A percentile compares a stretch with the other conserved stretches of the same genome.
Conservation (phyloP, 208 protist genomes). For the Trypanosoma cruzi region DNA sequence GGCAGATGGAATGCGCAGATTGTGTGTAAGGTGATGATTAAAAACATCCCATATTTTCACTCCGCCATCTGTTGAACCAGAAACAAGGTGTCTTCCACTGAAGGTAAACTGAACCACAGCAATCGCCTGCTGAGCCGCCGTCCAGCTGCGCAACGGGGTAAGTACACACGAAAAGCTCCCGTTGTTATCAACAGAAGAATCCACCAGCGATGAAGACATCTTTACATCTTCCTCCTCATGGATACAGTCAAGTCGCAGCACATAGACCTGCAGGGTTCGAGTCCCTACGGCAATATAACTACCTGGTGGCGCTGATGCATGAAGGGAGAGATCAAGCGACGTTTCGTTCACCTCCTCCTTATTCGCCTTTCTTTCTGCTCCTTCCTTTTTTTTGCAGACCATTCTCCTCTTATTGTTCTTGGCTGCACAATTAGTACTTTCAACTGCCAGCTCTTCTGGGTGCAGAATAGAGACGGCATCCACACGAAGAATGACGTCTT, state of each 20-base stretch:
- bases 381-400: constrained; percentile 7
- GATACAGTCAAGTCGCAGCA: constrained; percentile 51
- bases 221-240: constrained; percentile 15
- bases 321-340: constrained; percentile 5
- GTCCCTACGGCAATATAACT: constrained; percentile 86
- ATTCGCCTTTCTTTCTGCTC: constrained; percentile 12
- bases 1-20: constrained; percentile 59
- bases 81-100: constrained; percentile 69
- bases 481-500: constrained; percentile 84
- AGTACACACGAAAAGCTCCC: constrained; percentile 31
- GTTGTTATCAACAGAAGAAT: not conserved
- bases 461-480: constrained; percentile 71
- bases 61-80: constrained; percentile 81
- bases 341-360: not conserved
- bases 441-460: not conserved
- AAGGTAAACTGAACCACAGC: constrained; percentile 76
- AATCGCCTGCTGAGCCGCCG: constrained; percentile 88
- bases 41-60: constrained; percentile 91
- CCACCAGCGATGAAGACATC: not conserved
- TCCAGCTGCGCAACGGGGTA: constrained; percentile 66
- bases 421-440: not conserved
- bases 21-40: constrained; percentile 92
- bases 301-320: constrained; percentile 28
- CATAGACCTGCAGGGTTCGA: constrained; percentile 77
- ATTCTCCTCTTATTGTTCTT: constrained; percentile 8